Conservation (phyloP, 2,329 filamentous ascomycete species). For the Juglanconis oblonga region DNA sequence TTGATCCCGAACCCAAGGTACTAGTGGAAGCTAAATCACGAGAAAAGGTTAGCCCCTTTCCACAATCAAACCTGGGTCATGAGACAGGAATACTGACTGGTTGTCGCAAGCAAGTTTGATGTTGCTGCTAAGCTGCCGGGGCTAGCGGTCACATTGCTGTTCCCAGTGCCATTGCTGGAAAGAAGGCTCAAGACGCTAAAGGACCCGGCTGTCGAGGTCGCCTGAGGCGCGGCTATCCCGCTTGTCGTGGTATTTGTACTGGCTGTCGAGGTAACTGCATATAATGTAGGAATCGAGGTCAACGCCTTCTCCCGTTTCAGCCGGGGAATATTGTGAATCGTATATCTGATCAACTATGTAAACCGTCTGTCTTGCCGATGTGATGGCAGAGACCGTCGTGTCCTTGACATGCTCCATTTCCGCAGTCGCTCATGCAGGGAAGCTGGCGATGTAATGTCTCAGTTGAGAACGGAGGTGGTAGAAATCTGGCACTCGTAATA, state of each 20-base stretch:
- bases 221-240: not conserved
- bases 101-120: too few relatives aligned
- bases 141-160: too few relatives aligned
- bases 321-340: conserved; percentile 1
- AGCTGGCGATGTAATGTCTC: not conserved
- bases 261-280: not conserved
- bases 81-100: too few relatives aligned
- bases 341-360: not conserved
- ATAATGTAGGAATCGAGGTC: conserved; percentile 3
- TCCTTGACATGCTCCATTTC: conserved; percentile 2
- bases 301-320: not conserved
- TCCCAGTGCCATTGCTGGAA: too few relatives aligned
- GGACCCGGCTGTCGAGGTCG: not conserved
- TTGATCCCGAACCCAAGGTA: too few relatives aligned
- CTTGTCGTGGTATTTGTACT: not conserved
- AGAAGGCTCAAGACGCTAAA: not conserved
- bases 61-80: too few relatives aligned
- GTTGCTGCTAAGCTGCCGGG: too few relatives aligned
- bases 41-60: too few relatives aligned
- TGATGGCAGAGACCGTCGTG: not conserved
- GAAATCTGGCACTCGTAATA: too few relatives aligned
- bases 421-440: too few relatives aligned
- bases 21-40: too few relatives aligned
- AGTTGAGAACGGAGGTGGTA: not conserved
- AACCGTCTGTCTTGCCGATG: not conserved